phyloP scores from a whole-genome alignment of 352 stramenopile genomes.

The Pythium rhizo-oryzae region DNA sequence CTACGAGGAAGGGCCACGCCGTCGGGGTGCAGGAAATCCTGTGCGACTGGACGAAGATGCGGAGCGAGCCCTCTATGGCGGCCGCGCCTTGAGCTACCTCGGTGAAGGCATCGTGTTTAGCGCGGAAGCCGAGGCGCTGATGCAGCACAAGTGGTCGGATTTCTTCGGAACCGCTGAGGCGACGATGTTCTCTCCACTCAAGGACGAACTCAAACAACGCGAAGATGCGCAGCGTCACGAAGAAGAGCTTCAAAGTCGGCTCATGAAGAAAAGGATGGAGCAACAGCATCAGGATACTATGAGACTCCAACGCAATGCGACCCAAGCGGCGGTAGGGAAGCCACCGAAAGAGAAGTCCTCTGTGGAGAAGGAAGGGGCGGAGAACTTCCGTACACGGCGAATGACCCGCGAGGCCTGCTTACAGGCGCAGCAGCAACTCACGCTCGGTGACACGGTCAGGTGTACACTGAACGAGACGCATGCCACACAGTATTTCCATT shows the following conservation, averaged over 20 bases:
- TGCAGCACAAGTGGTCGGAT: constrained; percentile 61
- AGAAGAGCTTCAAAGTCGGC: constrained; percentile 51
- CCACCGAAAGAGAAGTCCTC: not conserved
- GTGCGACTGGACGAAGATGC: constrained; percentile 38
- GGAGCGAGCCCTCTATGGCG: constrained; percentile 49
- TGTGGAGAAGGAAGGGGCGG: constrained; percentile 14
- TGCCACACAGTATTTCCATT: constrained; percentile 56
- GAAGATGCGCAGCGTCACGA: constrained; percentile 44
- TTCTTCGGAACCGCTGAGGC: constrained; percentile 60
- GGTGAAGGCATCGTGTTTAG: constrained; percentile 58
- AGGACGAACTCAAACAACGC: constrained; percentile 44
- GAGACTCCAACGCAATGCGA: constrained; percentile 29
- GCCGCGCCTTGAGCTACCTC: constrained; percentile 31
- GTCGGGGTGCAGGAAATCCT: not conserved
- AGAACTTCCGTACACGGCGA: constrained; percentile 52
- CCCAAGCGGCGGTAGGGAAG: not conserved
- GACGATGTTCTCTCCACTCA: constrained; percentile 58
- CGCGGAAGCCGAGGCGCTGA: constrained; percentile 44
- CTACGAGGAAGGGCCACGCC: not conserved
- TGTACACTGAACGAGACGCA: constrained; percentile 30
- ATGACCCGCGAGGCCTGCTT: constrained; percentile 57
- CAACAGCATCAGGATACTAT: constrained; percentile 51
- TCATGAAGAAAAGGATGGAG: constrained; percentile 69
- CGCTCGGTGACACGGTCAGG: constrained; percentile 44
- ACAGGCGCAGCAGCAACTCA: constrained; percentile 52